Evolutionary conservation across 2,329 filamentous ascomycete species (phyloP).

Genomic region (Venturia nashicola): DNA sequence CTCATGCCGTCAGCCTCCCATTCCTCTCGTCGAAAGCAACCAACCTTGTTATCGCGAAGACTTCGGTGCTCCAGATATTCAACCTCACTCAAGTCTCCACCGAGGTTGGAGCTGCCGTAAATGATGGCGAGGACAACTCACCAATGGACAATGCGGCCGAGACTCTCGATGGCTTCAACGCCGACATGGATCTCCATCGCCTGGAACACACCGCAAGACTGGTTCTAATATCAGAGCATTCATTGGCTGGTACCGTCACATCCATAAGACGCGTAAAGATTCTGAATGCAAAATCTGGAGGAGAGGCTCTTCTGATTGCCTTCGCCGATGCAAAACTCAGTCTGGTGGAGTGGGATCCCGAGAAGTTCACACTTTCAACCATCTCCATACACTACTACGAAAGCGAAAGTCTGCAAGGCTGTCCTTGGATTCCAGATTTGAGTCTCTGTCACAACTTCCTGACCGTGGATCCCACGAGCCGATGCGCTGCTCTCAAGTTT

Average conservation of each 20-base stretch:
- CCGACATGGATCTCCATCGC: conserved; percentile 36
- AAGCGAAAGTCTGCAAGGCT: conserved; percentile 62
- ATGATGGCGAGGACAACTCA: conserved; percentile 28
- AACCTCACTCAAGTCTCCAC: conserved; percentile 54
- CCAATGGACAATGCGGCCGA: conserved; percentile 33
- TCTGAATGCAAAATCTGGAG: conserved; percentile 61
- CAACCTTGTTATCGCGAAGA: conserved; percentile 86
- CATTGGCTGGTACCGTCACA: conserved; percentile 71
- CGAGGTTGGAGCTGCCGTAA: conserved; percentile 34
- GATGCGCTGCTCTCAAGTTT: conserved; percentile 92
- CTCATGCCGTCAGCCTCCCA: conserved; percentile 68
- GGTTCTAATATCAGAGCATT: conserved; percentile 72
- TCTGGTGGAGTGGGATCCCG: conserved; percentile 85
- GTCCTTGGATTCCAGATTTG: conserved; percentile 68
- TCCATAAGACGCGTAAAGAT: conserved; percentile 69
- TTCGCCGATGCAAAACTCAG: conserved; percentile 88
- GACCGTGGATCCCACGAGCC: conserved; percentile 77
- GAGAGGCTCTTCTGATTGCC: conserved; percentile 71
- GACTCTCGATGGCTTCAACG: conserved; percentile 16
- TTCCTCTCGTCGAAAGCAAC: conserved; percentile 64
- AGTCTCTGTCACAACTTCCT: conserved; percentile 69
- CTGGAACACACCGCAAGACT: conserved; percentile 63
- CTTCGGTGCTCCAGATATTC: conserved; percentile 88
- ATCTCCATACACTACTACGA: conserved; percentile 98
- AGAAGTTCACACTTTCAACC: conserved; percentile 66